Conservation (phyloP, 2,329 filamentous ascomycete species). For the Rhynchosporium secalis region DNA sequence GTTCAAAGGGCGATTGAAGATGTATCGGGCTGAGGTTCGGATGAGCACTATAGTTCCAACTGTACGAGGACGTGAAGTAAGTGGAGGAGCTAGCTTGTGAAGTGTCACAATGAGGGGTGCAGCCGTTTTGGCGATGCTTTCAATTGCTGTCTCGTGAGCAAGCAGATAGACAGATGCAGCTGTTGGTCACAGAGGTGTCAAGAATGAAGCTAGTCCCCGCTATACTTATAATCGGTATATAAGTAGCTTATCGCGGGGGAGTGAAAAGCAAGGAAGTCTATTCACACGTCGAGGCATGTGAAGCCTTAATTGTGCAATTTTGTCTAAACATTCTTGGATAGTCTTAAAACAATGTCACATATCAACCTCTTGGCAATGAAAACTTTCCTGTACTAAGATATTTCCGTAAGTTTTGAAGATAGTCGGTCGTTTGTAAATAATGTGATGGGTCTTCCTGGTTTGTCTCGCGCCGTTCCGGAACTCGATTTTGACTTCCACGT, state of each 20-base stretch:
- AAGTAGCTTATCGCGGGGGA: constrained; percentile 8
- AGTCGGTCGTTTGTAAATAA: constrained; percentile 5
- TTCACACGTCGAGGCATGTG: not conserved
- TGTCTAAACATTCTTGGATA: not conserved
- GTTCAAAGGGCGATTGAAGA: constrained; percentile 2
- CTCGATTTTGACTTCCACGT: not conserved
- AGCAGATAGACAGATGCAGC: constrained; percentile 1
- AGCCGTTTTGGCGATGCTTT: constrained; percentile 10
- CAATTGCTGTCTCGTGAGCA: no score
- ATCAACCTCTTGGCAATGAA: no score
- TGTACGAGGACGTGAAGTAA: not conserved
- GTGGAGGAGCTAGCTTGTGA: not conserved
- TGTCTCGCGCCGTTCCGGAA: not conserved
- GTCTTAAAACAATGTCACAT: no score
- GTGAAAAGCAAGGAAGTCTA: not conserved
- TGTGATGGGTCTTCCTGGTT: not conserved
- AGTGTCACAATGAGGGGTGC: constrained; percentile 12
- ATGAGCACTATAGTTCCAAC: not conserved
- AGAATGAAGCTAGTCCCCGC: not conserved
- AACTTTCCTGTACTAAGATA: no score
- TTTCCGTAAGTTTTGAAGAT: not conserved
- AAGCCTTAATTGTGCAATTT: constrained; percentile 3
- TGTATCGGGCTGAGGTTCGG: not conserved
- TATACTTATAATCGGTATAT: not conserved
- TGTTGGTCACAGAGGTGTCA: constrained; percentile 14